These are phyloP conservation scores for Kluyveromyces wickerhamii DNA, from an alignment of 805 yeast species.

Conservation along the genomic window DNA sequence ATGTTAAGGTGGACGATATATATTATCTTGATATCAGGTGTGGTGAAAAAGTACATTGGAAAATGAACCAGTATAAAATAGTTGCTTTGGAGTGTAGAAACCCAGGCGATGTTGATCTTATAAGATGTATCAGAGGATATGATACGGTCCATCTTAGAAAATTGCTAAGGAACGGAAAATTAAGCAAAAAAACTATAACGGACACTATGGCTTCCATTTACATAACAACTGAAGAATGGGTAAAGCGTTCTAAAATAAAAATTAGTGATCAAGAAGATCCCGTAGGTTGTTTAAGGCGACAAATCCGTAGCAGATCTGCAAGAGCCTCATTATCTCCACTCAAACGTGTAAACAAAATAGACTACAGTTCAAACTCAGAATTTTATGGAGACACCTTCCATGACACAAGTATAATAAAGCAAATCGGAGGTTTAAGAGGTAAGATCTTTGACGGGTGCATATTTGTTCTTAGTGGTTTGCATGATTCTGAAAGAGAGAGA, in stretches of 20 bases:
- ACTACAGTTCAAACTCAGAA: not conserved
- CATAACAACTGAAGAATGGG: constrained; percentile 31
- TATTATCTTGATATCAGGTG: constrained; percentile 44
- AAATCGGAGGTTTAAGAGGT: not conserved
- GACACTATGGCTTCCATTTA: constrained; percentile 27
- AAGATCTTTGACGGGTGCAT: constrained; percentile 30
- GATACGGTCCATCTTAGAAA: constrained; percentile 38
- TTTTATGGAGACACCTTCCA: constrained; percentile 3
- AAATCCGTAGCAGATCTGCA: constrained; percentile 11
- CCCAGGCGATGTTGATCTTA: constrained; percentile 17
- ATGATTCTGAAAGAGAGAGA: constrained; percentile 26
- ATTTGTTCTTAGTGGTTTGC: constrained; percentile 33
- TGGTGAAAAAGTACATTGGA: constrained; percentile 44
- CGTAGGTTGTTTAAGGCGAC: constrained; percentile 12
- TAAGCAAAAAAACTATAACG: constrained; percentile 14
- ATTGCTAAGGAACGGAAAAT: constrained; percentile 15
- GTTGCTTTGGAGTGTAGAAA: constrained; percentile 36
- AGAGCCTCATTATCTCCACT: not conserved
- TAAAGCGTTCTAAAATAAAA: constrained; percentile 26
- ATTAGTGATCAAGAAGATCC: constrained; percentile 14
- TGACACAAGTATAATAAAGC: constrained; percentile 1
- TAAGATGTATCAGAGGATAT: constrained; percentile 55
- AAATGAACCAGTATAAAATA: constrained; percentile 34
- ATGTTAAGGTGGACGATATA: constrained; percentile 26
- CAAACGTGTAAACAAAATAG: not conserved